Evolutionary conservation across 352 stramenopile species (phyloP).

Genomic region (Phytophthora pinifolia): DNA sequence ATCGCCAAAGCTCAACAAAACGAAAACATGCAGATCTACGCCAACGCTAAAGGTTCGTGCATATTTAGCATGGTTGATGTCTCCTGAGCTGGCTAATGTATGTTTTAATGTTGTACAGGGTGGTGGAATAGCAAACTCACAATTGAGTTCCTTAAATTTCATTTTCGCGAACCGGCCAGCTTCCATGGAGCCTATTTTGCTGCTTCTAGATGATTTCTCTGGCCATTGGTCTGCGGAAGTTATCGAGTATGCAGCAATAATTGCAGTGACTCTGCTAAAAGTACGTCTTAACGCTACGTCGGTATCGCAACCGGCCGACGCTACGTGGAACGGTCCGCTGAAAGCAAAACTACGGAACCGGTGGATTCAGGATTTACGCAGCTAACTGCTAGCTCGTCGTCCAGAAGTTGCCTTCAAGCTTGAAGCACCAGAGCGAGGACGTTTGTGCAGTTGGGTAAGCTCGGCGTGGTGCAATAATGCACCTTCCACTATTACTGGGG

Average conservation of each 20-base stretch:
- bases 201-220: neutral
- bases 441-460: no score
- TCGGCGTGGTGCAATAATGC: no score
- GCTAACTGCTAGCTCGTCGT: neutral
- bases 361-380: neutral
- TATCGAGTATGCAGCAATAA: neutral
- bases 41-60: neutral
- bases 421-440: neutral
- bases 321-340: slow-evolving; percentile 1
- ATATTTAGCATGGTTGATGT: no score
- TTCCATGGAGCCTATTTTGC: neutral
- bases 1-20: neutral
- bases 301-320: slow-evolving; percentile 2
- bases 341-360: neutral
- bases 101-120: neutral
- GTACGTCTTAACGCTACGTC: neutral
- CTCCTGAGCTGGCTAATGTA: no score
- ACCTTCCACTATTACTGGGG: no score
- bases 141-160: neutral
- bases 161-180: neutral
- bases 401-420: neutral
- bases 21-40: slow-evolving; percentile 2
- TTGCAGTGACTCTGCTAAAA: slow-evolving; percentile 1
- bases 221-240: slow-evolving; percentile 2
- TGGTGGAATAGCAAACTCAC: neutral